Evolutionary conservation across 306 rosid species (phyloP).

Genomic region (Vicia sativa): DNA sequence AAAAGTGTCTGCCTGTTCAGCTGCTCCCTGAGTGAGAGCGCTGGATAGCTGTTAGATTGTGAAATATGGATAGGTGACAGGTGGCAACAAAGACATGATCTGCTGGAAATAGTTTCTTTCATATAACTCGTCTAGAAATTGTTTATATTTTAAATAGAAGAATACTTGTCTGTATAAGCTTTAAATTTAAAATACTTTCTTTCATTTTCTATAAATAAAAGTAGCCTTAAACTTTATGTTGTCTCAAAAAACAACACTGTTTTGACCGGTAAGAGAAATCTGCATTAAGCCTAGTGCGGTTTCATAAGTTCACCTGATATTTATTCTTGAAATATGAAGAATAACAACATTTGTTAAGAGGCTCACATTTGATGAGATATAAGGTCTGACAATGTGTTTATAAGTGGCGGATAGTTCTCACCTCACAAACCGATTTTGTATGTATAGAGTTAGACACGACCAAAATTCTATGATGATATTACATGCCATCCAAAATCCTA

Average conservation of each 20-base stretch:
- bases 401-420: too few species aligned
- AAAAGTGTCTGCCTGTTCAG: slow-evolving; percentile 10
- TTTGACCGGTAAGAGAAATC: not conserved
- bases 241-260: not conserved
- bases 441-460: too few species aligned
- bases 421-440: too few species aligned
- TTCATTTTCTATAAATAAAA: not conserved
- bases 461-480: too few species aligned
- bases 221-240: slow-evolving; percentile 22
- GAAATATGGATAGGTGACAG: not conserved
- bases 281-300: not conserved
- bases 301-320: slow-evolving; percentile 21
- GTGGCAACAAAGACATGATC: not conserved
- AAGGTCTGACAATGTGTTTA: too few species aligned
- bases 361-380: too few species aligned
- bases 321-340: not conserved
- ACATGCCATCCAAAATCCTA: too few species aligned
- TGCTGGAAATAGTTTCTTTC: not conserved
- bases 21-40: not conserved
- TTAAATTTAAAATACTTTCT: not conserved
- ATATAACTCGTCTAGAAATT: slow-evolving; percentile 7
- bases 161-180: not conserved
- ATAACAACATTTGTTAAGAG: too few species aligned
- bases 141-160: not conserved
- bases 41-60: not conserved